Conservation (phyloP, 2,329 filamentous ascomycete genomes). For the Colletotrichum plurivorum region DNA sequence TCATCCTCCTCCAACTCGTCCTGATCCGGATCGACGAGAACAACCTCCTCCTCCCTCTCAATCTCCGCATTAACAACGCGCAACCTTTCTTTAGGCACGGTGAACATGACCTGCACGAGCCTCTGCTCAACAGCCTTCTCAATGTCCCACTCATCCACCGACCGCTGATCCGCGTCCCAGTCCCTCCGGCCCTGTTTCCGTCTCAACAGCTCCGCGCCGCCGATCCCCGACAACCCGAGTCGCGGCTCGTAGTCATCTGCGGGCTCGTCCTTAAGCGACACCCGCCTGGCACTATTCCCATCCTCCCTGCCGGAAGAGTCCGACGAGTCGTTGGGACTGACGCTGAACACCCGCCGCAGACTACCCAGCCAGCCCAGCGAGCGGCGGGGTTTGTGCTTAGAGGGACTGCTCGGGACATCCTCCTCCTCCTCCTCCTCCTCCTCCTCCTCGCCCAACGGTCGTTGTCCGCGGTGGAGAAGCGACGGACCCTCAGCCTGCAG, state of each 20-base stretch:
- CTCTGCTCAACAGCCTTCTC: slow-evolving; percentile 79
- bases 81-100: slow-evolving; percentile 87
- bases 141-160: slow-evolving; percentile 80
- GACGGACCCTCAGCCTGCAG: slow-evolving; percentile 68
- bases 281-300: slow-evolving; percentile 39
- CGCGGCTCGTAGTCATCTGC: slow-evolving; percentile 61
- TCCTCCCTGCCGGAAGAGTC: slow-evolving; percentile 41
- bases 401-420: slow-evolving; percentile 66
- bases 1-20: slow-evolving; percentile 40
- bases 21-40: slow-evolving; percentile 58
- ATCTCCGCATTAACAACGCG: slow-evolving; percentile 89
- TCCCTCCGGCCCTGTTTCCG: slow-evolving; percentile 69
- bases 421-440: slow-evolving; percentile 52
- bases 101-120: slow-evolving; percentile 90
- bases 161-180: slow-evolving; percentile 70
- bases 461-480: slow-evolving; percentile 55
- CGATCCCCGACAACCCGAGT: slow-evolving; percentile 60
- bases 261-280: slow-evolving; percentile 49
- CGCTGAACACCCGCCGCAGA: slow-evolving; percentile 73
- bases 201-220: slow-evolving; percentile 60
- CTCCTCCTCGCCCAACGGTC: slow-evolving; percentile 48
- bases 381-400: slow-evolving; percentile 68
- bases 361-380: slow-evolving; percentile 76
- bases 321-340: slow-evolving; percentile 52
- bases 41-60: slow-evolving; percentile 58